Evolutionary conservation across 495 filamentous ascomycete species (phyloP).

Genomic region (Xylaria curta): DNA sequence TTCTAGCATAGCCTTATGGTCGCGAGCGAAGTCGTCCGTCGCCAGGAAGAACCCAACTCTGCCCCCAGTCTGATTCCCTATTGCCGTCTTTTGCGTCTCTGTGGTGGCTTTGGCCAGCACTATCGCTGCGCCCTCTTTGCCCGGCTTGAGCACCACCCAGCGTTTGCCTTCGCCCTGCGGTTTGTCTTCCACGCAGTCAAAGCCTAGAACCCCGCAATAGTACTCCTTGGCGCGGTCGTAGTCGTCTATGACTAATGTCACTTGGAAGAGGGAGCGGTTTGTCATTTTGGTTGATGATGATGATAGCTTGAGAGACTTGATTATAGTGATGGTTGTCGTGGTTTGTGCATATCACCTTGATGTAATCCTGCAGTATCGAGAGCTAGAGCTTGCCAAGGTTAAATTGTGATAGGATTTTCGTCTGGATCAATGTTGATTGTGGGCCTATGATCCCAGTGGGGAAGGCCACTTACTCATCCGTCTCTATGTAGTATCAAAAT

Average conservation of each 20-base stretch:
- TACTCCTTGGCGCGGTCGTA: slow-evolving; percentile 26
- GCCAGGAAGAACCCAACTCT: slow-evolving; percentile 23
- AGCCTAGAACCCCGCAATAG: slow-evolving; percentile 19
- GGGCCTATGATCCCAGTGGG: slow-evolving; percentile 13
- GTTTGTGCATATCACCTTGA: neutral
- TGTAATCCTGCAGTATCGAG: neutral
- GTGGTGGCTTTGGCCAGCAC: slow-evolving; percentile 21
- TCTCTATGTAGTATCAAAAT: neutral
- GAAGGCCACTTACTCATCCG: slow-evolving; percentile 13
- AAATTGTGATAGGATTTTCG: neutral
- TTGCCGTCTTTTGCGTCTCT: slow-evolving; percentile 5
- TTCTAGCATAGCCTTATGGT: slow-evolving; percentile 12
- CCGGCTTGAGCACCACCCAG: slow-evolving; percentile 22
- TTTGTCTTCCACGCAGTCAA: slow-evolving; percentile 16
- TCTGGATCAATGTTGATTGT: neutral
- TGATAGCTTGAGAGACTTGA: neutral
- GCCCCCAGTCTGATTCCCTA: slow-evolving; percentile 18
- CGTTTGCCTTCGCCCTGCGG: slow-evolving; percentile 19
- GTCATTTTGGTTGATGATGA: neutral
- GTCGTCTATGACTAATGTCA: slow-evolving; percentile 21
- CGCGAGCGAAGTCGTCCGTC: slow-evolving; percentile 21
- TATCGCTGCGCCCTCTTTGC: slow-evolving; percentile 11
- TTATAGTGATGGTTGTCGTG: neutral
- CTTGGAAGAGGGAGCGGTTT: slow-evolving; percentile 24
- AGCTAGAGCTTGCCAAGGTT: neutral